Conservation (phyloP, 2,329 filamentous ascomycete species). For the Alternaria longipes region DNA sequence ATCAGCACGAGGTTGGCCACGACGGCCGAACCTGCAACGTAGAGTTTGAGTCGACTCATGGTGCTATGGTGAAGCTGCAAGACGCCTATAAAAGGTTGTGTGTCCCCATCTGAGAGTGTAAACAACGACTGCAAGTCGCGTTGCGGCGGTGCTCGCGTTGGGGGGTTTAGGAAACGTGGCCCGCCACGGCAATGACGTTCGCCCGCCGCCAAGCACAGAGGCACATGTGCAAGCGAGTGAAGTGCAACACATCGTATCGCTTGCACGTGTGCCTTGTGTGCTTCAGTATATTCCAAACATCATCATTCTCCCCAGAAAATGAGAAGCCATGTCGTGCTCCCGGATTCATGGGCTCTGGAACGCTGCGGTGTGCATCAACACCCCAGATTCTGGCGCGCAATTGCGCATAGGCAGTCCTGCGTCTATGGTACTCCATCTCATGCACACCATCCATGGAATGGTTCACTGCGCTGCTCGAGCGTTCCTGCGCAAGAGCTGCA, state of each 20-base stretch:
- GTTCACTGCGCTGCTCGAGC: slow-evolving; percentile 1
- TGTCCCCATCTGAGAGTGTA: slow-evolving; percentile 25
- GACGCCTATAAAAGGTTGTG: slow-evolving; percentile 15
- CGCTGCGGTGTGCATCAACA: neutral
- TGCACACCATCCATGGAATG: neutral
- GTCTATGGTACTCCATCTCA: neutral
- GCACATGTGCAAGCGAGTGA: too few species aligned
- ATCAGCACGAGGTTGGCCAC: slow-evolving; percentile 85
- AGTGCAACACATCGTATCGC: neutral
- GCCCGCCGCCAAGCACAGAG: slow-evolving; percentile 2
- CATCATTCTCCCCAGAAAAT: neutral
- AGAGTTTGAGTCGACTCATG: slow-evolving; percentile 48
- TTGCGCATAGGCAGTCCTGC: neutral
- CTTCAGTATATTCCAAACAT: neutral
- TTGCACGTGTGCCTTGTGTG: neutral
- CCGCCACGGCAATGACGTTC: slow-evolving; percentile 10
- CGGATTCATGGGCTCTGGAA: too few species aligned
- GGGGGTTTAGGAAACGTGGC: slow-evolving; percentile 20
- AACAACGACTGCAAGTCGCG: slow-evolving; percentile 18
- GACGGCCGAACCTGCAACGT: slow-evolving; percentile 71
- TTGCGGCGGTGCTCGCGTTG: slow-evolving; percentile 23
- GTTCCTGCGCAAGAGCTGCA: slow-evolving; percentile 14
- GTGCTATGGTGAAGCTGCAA: slow-evolving; percentile 20
- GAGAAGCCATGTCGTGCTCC: neutral
- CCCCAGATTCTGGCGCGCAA: neutral